Percentiles rank a stretch among this genome's conserved stretches.
Evolutionary conservation across 2,329 filamentous ascomycete species (phyloP).

Genomic region (Tolypocladium inflatum): DNA sequence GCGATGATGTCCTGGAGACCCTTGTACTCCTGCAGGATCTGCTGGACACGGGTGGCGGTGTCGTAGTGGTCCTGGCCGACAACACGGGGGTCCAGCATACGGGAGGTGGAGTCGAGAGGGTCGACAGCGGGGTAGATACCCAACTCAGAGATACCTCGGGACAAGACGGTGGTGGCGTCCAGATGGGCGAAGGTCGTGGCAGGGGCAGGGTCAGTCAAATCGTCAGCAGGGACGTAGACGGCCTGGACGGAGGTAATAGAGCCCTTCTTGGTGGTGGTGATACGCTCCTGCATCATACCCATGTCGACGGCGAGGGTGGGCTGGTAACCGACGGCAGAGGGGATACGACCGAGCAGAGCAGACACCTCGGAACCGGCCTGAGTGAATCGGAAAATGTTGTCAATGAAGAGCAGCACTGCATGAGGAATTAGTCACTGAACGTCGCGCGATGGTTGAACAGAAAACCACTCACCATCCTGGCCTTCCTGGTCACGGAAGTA

Average conservation of each 20-base stretch:
- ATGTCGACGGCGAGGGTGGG: slow-evolving; percentile 97
- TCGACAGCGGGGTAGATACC: slow-evolving; percentile 99
- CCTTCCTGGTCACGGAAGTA: slow-evolving; percentile 71
- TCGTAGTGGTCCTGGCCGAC: slow-evolving; percentile 98
- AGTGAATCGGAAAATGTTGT: slow-evolving; percentile 99
- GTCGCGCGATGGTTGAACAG: background rate
- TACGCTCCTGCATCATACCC: slow-evolving; percentile 99
- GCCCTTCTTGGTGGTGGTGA: slow-evolving; percentile 98
- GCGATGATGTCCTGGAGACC: slow-evolving; percentile 99
- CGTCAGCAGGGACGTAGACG: slow-evolving; percentile 99
- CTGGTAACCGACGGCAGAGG: slow-evolving; percentile 99
- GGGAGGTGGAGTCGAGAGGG: slow-evolving; percentile 97
- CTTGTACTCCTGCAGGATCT: slow-evolving; percentile 99
- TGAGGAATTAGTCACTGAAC: slow-evolving; percentile 1
- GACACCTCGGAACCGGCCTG: slow-evolving; percentile 99
- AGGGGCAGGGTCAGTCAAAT: slow-evolving; percentile 99
- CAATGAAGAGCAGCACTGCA: slow-evolving; percentile 93
- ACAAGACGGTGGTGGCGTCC: slow-evolving; percentile 99
- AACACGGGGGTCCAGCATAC: slow-evolving; percentile 98
- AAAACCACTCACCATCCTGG: slow-evolving; percentile 63
- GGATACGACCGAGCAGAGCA: slow-evolving; percentile 97
- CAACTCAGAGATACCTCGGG: slow-evolving; percentile 99
- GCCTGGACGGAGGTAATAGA: slow-evolving; percentile 99
- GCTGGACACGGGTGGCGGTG: slow-evolving; percentile 88
- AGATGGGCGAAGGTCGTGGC: slow-evolving; percentile 99